phyloP scores from a whole-genome alignment of 2,329 filamentous ascomycete species.

The Colletotrichum zoysiae region DNA sequence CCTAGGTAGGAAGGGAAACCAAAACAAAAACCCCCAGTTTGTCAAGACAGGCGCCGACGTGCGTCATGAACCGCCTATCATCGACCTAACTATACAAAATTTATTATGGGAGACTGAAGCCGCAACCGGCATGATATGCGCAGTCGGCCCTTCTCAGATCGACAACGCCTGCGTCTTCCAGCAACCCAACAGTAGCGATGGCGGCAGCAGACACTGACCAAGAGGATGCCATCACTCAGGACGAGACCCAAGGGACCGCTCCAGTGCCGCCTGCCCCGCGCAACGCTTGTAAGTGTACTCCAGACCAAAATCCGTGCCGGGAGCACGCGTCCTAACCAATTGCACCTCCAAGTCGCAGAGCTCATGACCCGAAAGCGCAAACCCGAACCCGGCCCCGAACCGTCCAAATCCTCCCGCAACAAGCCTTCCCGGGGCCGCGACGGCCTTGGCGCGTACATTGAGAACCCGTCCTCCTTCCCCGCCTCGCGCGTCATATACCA shows the following conservation, averaged over 20 bases:
- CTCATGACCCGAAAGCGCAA: conserved; percentile 56
- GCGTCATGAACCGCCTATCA: background rate
- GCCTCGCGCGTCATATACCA: conserved; percentile 73
- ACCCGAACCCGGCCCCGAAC: conserved; percentile 43
- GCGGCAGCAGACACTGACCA: conserved; percentile 46
- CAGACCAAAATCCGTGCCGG: background rate
- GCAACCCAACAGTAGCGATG: conserved; percentile 42
- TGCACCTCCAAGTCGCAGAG: conserved; percentile 48
- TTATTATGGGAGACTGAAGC: conserved; percentile 11
- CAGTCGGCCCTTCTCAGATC: background rate
- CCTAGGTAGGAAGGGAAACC: no score
- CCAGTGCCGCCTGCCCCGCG: conserved; percentile 44
- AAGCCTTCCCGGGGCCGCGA: conserved; percentile 65
- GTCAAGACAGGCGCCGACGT: background rate
- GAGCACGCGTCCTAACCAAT: background rate
- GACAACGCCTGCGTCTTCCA: background rate
- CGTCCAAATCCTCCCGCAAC: conserved; percentile 42
- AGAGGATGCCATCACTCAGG: conserved; percentile 57
- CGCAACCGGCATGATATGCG: background rate
- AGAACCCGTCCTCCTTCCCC: conserved; percentile 71
- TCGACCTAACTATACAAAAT: background rate
- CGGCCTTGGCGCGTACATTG: conserved; percentile 76
- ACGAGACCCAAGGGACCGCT: conserved; percentile 56
- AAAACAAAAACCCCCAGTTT: no score
- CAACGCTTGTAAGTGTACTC: conserved; percentile 58